phyloP scores from a whole-genome alignment of 1,284 basidiomycete genomes.

The Fomitopsis schrenkii region DNA sequence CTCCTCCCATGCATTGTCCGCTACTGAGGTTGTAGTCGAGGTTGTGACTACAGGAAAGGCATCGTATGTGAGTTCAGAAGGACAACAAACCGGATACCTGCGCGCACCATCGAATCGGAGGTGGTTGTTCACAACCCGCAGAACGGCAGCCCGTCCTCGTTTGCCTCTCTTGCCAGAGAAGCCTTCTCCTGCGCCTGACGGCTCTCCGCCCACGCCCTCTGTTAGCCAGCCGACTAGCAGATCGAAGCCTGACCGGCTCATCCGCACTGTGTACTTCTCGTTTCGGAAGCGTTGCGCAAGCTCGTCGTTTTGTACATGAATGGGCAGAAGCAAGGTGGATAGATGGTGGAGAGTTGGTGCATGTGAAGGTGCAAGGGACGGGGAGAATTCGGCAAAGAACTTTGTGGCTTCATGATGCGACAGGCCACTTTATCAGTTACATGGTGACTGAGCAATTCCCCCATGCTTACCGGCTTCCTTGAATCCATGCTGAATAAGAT shows the following conservation, averaged over 20 bases:
- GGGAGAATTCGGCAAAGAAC: constrained; percentile 74
- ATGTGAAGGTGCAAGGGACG: constrained; percentile 70
- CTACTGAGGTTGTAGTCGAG: constrained; percentile 60
- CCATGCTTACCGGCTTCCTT: constrained; percentile 74
- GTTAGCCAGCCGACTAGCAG: constrained; percentile 96
- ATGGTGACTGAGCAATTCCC: background rate
- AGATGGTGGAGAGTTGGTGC: constrained; percentile 76
- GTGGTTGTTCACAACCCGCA: constrained; percentile 93
- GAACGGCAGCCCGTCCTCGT: constrained; percentile 78
- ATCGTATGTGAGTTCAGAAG: constrained; percentile 16
- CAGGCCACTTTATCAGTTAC: background rate
- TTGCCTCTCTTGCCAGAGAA: constrained; percentile 80
- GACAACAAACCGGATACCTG: background rate
- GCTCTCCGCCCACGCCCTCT: constrained; percentile 86
- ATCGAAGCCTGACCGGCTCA: constrained; percentile 91
- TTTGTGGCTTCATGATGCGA: constrained; percentile 49
- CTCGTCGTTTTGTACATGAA: constrained; percentile 84
- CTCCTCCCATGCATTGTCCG: constrained; percentile 72
- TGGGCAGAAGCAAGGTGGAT: constrained; percentile 77
- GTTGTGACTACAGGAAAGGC: constrained; percentile 54
- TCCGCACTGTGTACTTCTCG: constrained; percentile 88
- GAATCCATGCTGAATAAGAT: constrained; percentile 88
- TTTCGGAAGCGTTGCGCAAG: constrained; percentile 83
- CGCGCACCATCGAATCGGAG: constrained; percentile 83
- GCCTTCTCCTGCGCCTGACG: constrained; percentile 76